These are phyloP conservation scores for Emericellopsis cladophorae DNA, from an alignment of 2,329 filamentous ascomycete species.

Conservation along the genomic window DNA sequence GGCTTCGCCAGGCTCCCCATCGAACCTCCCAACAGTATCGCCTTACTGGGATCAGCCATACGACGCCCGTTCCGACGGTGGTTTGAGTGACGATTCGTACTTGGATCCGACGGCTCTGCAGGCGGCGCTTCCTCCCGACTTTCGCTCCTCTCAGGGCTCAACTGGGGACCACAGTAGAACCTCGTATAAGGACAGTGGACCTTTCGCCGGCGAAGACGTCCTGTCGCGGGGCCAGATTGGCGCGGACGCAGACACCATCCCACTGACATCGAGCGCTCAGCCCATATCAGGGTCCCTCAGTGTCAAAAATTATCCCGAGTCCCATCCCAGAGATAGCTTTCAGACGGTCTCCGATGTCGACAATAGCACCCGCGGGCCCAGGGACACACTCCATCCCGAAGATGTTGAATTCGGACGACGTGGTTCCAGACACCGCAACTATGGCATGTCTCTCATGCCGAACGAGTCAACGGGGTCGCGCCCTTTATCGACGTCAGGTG, in stretches of 20 bases:
- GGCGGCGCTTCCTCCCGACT: conserved; percentile 39
- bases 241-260: conserved; percentile 45
- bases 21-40: conserved; percentile 29
- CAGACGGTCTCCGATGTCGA: conserved; percentile 42
- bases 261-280: conserved; percentile 41
- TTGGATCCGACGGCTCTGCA: conserved; percentile 41
- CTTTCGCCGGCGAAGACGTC: no score
- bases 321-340: conserved; percentile 39
- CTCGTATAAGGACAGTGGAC: conserved; percentile 2
- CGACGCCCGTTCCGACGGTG: conserved; percentile 20
- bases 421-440: conserved; percentile 37
- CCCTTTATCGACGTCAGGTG: conserved; percentile 46
- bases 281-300: conserved; percentile 39
- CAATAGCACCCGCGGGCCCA: conserved; percentile 36
- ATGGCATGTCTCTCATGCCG: conserved; percentile 43
- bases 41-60: conserved; percentile 41
- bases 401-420: conserved; percentile 46
- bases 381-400: conserved; percentile 39
- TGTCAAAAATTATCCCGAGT: conserved; percentile 21
- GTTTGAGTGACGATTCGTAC: conserved; percentile 29
- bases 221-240: no score
- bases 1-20: conserved; percentile 7
- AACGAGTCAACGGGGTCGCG: conserved; percentile 42
- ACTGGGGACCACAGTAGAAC: not conserved
- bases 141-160: conserved; percentile 11